Evolutionary conservation across 2,329 filamentous ascomycete species (phyloP).

Genomic region (Dothiorella sarmentorum): DNA sequence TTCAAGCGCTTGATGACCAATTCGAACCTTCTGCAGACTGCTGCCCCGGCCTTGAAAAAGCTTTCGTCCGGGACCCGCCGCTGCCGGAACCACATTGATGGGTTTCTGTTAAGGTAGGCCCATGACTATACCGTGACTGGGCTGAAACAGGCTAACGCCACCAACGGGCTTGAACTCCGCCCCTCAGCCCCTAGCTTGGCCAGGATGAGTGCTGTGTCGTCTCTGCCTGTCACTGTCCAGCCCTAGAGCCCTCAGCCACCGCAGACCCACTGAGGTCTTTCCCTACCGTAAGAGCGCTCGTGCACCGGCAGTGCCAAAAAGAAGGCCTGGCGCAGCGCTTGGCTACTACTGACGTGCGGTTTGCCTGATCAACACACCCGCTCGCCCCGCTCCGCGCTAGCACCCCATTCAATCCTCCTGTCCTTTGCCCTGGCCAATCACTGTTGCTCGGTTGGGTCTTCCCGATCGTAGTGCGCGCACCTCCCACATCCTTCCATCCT

Average conservation of each 20-base stretch:
- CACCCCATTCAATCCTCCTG: background rate
- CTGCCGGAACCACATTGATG: conserved; percentile 10
- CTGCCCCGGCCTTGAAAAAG: background rate
- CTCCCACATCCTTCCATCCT: background rate
- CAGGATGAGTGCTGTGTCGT: background rate
- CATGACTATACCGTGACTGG: conserved; percentile 4
- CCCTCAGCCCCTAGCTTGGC: background rate
- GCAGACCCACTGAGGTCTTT: no score
- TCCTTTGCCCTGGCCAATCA: background rate
- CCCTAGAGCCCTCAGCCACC: conserved; percentile 9
- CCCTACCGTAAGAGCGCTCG: conserved; percentile 12
- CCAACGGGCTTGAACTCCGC: background rate
- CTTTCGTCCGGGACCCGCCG: background rate
- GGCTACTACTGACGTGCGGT: background rate
- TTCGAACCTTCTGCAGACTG: background rate
- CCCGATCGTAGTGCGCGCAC: background rate
- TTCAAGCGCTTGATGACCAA: background rate
- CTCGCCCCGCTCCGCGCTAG: background rate
- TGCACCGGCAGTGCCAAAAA: background rate
- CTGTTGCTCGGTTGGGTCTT: background rate
- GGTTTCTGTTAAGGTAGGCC: background rate
- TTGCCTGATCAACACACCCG: background rate
- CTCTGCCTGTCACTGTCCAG: background rate
- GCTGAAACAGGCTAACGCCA: conserved; percentile 15
- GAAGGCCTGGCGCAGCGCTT: background rate